Evolutionary conservation across 2,329 filamentous ascomycete species (phyloP).

Genomic region (Diplocarpon rosae): DNA sequence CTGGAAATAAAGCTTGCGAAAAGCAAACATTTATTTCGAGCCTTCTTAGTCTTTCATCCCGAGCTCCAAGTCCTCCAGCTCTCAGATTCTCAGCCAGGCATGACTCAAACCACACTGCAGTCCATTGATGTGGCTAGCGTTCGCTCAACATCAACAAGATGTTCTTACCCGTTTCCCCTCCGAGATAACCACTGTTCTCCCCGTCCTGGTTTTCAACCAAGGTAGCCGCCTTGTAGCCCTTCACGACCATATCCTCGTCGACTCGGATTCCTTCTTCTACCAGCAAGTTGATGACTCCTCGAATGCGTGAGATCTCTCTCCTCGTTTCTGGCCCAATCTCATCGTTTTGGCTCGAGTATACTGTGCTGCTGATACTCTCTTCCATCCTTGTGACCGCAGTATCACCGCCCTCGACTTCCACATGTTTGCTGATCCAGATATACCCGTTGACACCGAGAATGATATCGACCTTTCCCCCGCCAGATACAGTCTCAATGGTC

Average conservation of each 20-base stretch:
- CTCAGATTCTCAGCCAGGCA: too few relatives aligned
- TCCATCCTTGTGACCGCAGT: conserved; percentile 71
- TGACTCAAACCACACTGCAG: conserved; percentile 12
- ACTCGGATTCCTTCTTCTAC: conserved; percentile 75
- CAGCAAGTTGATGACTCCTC: conserved; percentile 70
- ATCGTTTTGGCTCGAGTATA: conserved; percentile 95
- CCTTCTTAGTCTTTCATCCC: too few relatives aligned
- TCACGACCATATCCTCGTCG: conserved; percentile 80
- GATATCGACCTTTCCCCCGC: conserved; percentile 64
- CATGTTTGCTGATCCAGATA: conserved; percentile 86
- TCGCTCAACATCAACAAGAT: conserved; percentile 25
- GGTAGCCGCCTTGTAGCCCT: conserved; percentile 70
- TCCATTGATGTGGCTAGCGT: conserved; percentile 6
- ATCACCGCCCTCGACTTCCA: conserved; percentile 43
- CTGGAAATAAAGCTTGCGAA: too few relatives aligned
- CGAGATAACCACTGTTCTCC: conserved; percentile 48
- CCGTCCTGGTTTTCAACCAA: conserved; percentile 54
- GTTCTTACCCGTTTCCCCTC: conserved; percentile 31
- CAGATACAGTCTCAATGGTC: conserved; percentile 52
- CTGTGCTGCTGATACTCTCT: conserved; percentile 71
- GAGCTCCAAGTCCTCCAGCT: too few relatives aligned
- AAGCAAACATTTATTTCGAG: too few relatives aligned
- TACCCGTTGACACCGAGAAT: conserved; percentile 93
- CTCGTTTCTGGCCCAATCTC: conserved; percentile 65
- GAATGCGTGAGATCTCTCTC: conserved; percentile 76